A percentile compares a stretch with the other conserved stretches of the same genome.
These are phyloP conservation scores for Tricholoma furcatifolium DNA, from an alignment of 768 basidiomycete genomes.

Conservation along the genomic window DNA sequence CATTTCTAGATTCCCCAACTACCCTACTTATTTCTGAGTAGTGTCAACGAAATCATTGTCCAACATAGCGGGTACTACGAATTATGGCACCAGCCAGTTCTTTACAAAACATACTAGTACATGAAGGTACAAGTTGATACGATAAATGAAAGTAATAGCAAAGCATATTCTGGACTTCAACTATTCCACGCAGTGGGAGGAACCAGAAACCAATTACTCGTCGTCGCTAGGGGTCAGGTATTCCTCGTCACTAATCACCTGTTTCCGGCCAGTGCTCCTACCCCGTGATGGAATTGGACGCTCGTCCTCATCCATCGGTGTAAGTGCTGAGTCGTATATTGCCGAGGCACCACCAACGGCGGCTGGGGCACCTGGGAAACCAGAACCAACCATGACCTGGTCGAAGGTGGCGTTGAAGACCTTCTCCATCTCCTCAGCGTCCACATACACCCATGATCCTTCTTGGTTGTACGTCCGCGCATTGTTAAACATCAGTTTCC, in stretches of 20 bases:
- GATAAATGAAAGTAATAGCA: conserved; percentile 8
- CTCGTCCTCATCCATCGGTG: conserved; percentile 82
- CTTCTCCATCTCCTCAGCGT: conserved; percentile 90
- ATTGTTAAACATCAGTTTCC: conserved; percentile 91
- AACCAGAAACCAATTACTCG: conserved; percentile 48
- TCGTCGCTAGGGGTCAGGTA: conserved; percentile 78
- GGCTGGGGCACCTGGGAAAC: conserved; percentile 69
- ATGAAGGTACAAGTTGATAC: conserved; percentile 1
- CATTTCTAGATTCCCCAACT: too few species aligned
- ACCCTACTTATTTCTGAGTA: too few species aligned
- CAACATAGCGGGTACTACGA: conserved; percentile 1
- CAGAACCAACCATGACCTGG: conserved; percentile 61
- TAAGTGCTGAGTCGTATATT: conserved; percentile 61
- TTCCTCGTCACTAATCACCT: conserved; percentile 72
- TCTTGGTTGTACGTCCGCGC: conserved; percentile 93
- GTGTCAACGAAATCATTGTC: too few species aligned
- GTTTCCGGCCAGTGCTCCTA: conserved; percentile 62
- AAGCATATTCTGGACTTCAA: neutral
- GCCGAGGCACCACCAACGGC: conserved; percentile 35
- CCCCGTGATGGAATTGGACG: conserved; percentile 52
- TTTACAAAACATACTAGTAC: conserved; percentile 13
- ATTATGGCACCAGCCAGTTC: neutral
- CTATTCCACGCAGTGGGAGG: neutral
- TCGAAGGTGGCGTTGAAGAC: conserved; percentile 75
- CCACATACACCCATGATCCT: conserved; percentile 92